These are phyloP conservation scores for Eucalyptus dawsonii DNA, from an alignment of 345 rosid species.

Conservation along the genomic window DNA sequence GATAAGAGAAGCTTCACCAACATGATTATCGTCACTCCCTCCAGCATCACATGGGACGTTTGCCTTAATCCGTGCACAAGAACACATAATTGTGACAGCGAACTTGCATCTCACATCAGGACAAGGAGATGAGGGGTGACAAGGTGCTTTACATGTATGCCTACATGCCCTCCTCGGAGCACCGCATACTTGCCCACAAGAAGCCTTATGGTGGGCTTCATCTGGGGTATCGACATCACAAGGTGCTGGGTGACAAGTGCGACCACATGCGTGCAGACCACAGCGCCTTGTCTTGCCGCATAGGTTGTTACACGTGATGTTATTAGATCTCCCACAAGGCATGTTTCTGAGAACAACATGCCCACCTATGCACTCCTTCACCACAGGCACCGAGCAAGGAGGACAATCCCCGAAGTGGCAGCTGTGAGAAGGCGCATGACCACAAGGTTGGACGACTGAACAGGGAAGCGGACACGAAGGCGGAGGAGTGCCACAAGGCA, in stretches of 20 bases:
- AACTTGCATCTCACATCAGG: constrained; percentile 80
- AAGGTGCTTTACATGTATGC: constrained; percentile 64
- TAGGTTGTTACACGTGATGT: constrained; percentile 74
- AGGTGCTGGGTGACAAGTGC: constrained; percentile 69
- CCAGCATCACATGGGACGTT: constrained; percentile 90
- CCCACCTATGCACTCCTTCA: constrained; percentile 85
- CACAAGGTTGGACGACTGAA: constrained; percentile 63
- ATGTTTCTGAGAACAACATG: constrained; percentile 91
- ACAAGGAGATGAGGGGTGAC: constrained; percentile 75
- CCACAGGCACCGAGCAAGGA: constrained; percentile 80
- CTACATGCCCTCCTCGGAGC: constrained; percentile 89
- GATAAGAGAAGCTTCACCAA: constrained; percentile 49
- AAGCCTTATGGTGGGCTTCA: constrained; percentile 32
- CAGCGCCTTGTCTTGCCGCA: constrained; percentile 88
- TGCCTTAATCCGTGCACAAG: constrained; percentile 67
- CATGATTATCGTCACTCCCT: constrained; percentile 21
- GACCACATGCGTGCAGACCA: constrained; percentile 87
- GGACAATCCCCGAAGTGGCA: constrained; percentile 98
- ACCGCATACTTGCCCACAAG: constrained; percentile 90
- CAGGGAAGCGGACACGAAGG: constrained; percentile 85
- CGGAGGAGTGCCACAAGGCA: constrained; percentile 81
- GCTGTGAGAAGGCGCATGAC: constrained; percentile 80
- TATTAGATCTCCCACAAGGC: constrained; percentile 73
- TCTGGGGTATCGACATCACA: constrained; percentile 33
- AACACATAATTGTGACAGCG: constrained; percentile 60